Conservation (phyloP, 169 alveolate genomes). For the Perkinsus olseni region DNA sequence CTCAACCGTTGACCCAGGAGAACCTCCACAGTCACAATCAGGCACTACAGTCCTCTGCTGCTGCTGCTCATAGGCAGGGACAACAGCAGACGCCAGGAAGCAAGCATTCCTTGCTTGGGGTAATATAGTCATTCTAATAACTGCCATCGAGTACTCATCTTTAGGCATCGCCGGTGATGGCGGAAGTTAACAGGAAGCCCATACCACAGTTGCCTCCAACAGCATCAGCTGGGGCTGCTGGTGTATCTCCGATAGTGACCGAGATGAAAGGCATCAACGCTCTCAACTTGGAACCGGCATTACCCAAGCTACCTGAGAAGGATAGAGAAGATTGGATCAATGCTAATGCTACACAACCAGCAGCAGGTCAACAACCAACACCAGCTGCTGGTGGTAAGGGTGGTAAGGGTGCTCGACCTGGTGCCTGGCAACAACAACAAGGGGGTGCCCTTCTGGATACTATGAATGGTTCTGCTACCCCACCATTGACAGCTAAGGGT, state of each 20-base stretch:
- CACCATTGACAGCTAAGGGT: neutral
- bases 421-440: neutral
- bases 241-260: neutral
- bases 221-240: neutral
- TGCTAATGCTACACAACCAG: neutral
- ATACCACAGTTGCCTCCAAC: neutral
- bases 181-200: neutral
- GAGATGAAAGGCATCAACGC: neutral
- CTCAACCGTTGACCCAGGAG: neutral
- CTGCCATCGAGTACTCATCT: neutral
- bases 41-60: neutral
- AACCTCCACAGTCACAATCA: neutral
- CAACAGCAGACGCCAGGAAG: neutral
- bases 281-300: neutral
- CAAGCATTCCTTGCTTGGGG: neutral
- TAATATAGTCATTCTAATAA: neutral
- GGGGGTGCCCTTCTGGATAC: neutral
- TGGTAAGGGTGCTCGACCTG: neutral
- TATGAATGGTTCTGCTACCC: neutral
- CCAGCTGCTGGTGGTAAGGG: neutral
- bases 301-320: neutral
- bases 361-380: neutral
- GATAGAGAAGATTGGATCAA: neutral
- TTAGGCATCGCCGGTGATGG: neutral
- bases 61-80: neutral